phyloP scores from a whole-genome alignment of 2,329 filamentous ascomycete species.

The Zasmidium angulare region DNA sequence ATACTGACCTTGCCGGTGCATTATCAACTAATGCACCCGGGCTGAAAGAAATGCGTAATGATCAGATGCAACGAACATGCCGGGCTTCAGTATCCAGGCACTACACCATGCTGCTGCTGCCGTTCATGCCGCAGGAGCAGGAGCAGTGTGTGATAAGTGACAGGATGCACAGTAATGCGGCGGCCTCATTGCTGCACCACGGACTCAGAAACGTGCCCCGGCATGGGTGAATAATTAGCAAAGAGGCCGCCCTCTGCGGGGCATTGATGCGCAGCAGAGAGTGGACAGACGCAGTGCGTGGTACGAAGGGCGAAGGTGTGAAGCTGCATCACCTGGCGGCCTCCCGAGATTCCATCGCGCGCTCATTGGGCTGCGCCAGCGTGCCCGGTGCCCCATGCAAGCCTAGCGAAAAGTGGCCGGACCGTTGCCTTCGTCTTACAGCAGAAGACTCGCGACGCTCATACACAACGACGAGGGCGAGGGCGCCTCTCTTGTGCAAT shows the following conservation, averaged over 20 bases:
- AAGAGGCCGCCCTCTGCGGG: conserved; percentile 1
- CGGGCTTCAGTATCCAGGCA: background rate
- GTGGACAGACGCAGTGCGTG: conserved; percentile 6
- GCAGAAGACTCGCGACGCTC: background rate
- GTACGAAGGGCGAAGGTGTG: conserved; percentile 5
- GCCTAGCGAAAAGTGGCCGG: conserved; percentile 8
- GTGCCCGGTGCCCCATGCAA: conserved; percentile 5
- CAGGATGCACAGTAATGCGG: background rate
- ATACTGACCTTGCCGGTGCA: background rate
- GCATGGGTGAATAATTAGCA: background rate
- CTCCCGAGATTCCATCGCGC: background rate
- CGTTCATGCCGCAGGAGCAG: background rate
- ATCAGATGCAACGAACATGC: background rate
- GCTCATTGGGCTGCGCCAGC: background rate
- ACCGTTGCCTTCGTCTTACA: conserved; percentile 13
- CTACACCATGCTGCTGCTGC: background rate
- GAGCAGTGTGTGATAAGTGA: background rate
- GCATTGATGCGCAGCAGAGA: background rate
- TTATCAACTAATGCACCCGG: background rate
- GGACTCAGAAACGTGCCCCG: background rate
- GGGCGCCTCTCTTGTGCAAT: conserved; percentile 1
- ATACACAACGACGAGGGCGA: too few relatives aligned
- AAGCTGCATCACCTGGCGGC: background rate
- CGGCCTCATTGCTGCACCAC: background rate
- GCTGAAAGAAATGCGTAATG: background rate